phyloP scores from a whole-genome alignment of 805 yeast species.

The Wickerhamiella cacticola region DNA sequence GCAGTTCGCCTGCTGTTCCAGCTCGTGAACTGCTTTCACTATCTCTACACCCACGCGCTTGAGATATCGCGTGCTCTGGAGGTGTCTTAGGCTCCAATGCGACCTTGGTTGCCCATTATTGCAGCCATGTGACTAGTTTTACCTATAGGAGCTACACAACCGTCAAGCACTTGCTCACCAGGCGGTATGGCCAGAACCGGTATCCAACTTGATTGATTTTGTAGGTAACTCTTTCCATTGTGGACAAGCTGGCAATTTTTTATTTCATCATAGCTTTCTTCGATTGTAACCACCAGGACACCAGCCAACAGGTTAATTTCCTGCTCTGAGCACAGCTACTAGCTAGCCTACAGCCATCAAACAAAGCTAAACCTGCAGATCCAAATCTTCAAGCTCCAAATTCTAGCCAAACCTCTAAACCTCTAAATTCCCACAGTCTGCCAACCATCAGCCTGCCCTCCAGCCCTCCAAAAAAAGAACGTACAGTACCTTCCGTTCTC shows the following conservation, averaged over 20 bases:
- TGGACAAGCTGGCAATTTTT: constrained; percentile 9
- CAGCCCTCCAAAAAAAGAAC: no score
- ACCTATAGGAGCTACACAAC: constrained; percentile 97
- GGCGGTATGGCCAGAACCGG: constrained; percentile 10
- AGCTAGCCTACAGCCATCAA: no score
- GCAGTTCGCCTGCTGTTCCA: constrained; percentile 44
- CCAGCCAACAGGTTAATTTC: constrained; percentile 5
- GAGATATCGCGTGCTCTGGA: constrained; percentile 72
- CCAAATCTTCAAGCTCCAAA: no score
- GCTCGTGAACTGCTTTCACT: constrained; percentile 1
- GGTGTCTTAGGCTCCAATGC: constrained; percentile 37
- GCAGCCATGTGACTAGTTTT: constrained; percentile 90
- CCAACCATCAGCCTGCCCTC: no score
- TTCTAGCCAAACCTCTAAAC: no score
- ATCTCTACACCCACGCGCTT: constrained; percentile 55
- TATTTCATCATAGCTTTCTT: neutral
- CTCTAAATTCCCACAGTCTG: no score
- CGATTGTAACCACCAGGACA: constrained; percentile 9
- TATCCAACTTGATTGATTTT: constrained; percentile 12
- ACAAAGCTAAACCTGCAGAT: no score
- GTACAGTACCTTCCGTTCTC: no score
- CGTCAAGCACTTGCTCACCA: constrained; percentile 40
- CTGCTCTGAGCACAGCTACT: neutral
- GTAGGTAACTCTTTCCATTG: constrained; percentile 4
- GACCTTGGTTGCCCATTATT: constrained; percentile 29